Evolutionary conservation across 2,329 filamentous ascomycete genomes (phyloP).

Genomic region (Tolypocladium tropicale): DNA sequence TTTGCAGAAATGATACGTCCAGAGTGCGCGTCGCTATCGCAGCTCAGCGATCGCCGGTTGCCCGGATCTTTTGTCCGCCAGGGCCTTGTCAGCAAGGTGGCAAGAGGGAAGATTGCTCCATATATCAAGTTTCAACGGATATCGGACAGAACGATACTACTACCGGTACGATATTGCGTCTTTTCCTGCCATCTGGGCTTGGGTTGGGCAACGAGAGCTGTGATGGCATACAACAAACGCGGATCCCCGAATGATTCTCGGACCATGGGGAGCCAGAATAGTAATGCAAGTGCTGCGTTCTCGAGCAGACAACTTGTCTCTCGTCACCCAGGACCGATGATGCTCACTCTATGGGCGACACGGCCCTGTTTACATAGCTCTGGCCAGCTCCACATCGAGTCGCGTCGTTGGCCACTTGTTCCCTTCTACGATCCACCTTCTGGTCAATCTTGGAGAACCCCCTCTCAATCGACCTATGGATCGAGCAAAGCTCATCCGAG

Average conservation of each 20-base stretch:
- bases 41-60: neutral
- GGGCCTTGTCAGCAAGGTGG: neutral
- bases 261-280: neutral
- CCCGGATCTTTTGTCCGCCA: neutral
- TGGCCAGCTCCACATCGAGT: neutral
- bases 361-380: neutral
- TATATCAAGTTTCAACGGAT: neutral
- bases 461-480: constrained; percentile 1
- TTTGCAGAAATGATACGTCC: neutral
- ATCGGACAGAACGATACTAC: too few relatives aligned
- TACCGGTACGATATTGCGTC: neutral
- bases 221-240: neutral
- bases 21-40: neutral
- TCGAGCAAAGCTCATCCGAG: constrained; percentile 1
- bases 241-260: neutral
- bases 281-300: neutral
- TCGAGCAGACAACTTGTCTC: neutral
- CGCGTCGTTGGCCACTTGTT: neutral
- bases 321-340: neutral
- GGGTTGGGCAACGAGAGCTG: neutral
- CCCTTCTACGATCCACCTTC: neutral
- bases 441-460: neutral
- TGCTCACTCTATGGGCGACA: neutral
- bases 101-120: neutral
- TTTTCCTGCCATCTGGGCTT: neutral